Conservation (phyloP, 2,329 filamentous ascomycete genomes). For the Gaeumannomyces sp. region DNA sequence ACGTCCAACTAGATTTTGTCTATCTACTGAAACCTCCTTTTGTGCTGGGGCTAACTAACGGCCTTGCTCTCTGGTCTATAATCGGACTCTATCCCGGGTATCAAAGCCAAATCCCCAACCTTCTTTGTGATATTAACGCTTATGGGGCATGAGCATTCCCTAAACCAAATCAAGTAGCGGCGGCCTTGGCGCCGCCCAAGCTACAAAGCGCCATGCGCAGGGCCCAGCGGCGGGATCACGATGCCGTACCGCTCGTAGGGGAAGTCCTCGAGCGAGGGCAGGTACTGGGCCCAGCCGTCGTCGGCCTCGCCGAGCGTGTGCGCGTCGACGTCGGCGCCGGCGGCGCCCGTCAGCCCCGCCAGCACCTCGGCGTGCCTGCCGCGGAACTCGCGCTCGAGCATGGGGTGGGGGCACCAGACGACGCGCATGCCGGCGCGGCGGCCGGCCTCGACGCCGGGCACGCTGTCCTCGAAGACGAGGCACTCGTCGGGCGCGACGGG, state of each 20-base stretch:
- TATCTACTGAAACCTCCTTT: too few relatives aligned
- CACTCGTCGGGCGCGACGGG: slow-evolving; percentile 77
- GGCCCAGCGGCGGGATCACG: slow-evolving; percentile 14
- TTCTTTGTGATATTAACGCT: too few relatives aligned
- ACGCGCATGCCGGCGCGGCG: slow-evolving; percentile 91
- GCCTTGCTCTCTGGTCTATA: too few relatives aligned
- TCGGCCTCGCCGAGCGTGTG: slow-evolving; percentile 51
- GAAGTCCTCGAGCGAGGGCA: slow-evolving; percentile 44
- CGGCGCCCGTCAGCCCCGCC: slow-evolving; percentile 72
- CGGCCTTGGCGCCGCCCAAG: slow-evolving; percentile 10
- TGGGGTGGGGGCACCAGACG: slow-evolving; percentile 83
- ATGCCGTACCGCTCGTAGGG: slow-evolving; percentile 56
- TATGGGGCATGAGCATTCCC: too few relatives aligned
- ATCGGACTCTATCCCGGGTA: too few relatives aligned
- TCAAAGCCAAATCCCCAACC: too few relatives aligned
- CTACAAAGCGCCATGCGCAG: too few relatives aligned
- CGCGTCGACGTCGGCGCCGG: slow-evolving; percentile 38
- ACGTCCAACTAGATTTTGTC: too few relatives aligned
- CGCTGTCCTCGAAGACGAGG: slow-evolving; percentile 92
- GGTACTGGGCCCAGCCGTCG: slow-evolving; percentile 57
- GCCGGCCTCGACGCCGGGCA: slow-evolving; percentile 86
- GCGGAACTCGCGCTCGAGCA: slow-evolving; percentile 66
- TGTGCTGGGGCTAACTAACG: too few relatives aligned
- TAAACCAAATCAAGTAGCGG: slow-evolving; percentile 10
- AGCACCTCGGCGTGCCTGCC: slow-evolving; percentile 76